A percentile compares a stretch with the other conserved stretches of the same genome.
phyloP scores from a whole-genome alignment of 768 basidiomycete species.

The Lentinus tigrinus region DNA sequence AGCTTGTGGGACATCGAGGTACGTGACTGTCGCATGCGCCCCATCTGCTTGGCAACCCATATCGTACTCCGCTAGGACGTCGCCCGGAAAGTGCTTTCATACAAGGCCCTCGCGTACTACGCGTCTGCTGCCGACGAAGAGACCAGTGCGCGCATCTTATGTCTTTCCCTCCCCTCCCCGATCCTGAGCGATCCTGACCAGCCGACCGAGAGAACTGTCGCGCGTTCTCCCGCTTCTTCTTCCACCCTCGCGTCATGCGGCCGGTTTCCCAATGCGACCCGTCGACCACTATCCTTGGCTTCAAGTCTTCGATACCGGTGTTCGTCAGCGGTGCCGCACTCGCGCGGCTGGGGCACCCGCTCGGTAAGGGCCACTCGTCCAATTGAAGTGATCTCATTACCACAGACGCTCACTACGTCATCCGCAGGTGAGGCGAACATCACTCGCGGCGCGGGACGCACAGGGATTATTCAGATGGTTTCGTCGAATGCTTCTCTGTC shows the following conservation, averaged over 20 bases:
- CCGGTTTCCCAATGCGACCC: constrained; percentile 62
- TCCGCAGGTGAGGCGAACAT: constrained; percentile 78
- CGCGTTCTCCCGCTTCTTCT: constrained; percentile 86
- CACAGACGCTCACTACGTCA: neutral
- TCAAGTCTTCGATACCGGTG: constrained; percentile 69
- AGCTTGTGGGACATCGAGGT: constrained; percentile 86
- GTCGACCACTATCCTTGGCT: constrained; percentile 73
- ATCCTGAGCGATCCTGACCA: constrained; percentile 26
- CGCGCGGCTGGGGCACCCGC: constrained; percentile 84
- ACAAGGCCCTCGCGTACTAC: constrained; percentile 82
- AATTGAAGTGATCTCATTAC: neutral
- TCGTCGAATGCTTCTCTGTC: constrained; percentile 77
- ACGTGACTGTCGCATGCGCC: neutral
- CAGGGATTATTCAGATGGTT: constrained; percentile 82
- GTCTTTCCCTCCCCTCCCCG: neutral
- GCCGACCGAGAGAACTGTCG: constrained; percentile 68
- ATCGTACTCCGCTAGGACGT: constrained; percentile 45
- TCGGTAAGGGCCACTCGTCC: constrained; percentile 36
- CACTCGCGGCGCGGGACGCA: constrained; percentile 61
- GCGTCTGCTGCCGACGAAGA: constrained; percentile 86
- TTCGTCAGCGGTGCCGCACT: constrained; percentile 84
- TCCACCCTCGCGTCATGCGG: constrained; percentile 79
- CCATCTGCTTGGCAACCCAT: neutral
- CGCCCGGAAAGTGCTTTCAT: constrained; percentile 68
- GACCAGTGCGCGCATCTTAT: constrained; percentile 51